Base-by-base conservation (phyloP, 2,329 filamentous ascomycete genomes). In the Fusarium bulbicola region DNA sequence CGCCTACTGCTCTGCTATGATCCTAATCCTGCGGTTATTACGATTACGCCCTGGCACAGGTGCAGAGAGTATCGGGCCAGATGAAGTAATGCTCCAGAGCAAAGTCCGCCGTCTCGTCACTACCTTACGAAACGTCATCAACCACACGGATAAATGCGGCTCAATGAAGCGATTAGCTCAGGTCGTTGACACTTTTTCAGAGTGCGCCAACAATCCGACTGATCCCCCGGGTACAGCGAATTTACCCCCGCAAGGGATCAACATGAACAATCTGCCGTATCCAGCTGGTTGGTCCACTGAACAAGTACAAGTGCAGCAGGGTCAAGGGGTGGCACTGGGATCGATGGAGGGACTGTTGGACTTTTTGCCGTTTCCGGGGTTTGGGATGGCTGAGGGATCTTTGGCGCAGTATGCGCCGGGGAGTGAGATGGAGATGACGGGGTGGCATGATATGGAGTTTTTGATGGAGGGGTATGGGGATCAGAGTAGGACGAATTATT, bases 1-100 rank as follows among this genome's bases (percentile, higher is more conserved):
- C 57, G 76, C 78, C 39, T 82, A 81, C 63, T 81, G 78, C 47
- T 78, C 80, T 4, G 77, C 76, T 4, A 82, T 82, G 78, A 73
- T 79, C 0, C 15, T 74, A 0, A 75, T 75, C 7, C 56, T 74
- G 4, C n/a, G 72, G 5, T 28, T 74, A 15, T 63, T 75, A 2
- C 52, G 69, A 16, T 12, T 73, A 15, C 52, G 59, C 1, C 69
- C 65, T 3, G 65, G 56, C 0, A 60, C 61, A 7, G 26, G 24
- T 1, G 47, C 58, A 11, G 64, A 70, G 18, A 39, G 45, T 5
- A 30, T 62, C 11, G 36, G 59, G 2, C 30, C 37, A 2, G 69
- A 68, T 1, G 72, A 74, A 47, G 61, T 45, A 9, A 42, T 59
- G 3, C n/a, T 75, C 2, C 72, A 70, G 43, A 62, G 21, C 36